Evolutionary conservation across 768 basidiomycete species (phyloP), one percentile per base, ranked within the genome.

Genomic region (Tephrocybe sp.): DNA sequence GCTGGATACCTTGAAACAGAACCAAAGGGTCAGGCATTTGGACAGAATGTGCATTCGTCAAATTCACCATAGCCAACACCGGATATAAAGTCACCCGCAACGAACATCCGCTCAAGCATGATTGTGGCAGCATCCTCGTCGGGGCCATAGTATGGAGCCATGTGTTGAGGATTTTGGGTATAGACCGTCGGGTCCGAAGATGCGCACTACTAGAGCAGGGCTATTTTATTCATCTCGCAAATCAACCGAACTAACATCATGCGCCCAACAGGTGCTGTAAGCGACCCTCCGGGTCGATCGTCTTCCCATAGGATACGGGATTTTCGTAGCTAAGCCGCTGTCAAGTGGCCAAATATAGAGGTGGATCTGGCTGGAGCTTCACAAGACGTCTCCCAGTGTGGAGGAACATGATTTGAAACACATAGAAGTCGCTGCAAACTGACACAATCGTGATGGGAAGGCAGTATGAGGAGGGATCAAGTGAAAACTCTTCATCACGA

Each of bases 11-110:
- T 69, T 26, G 33, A 12, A 20, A 14, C 20, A 15, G 18, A 17
- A 25, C 17, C 21, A 38, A n/a, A n/a, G n/a, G n/a, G n/a, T n/a
- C n/a, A n/a, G n/a, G n/a, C n/a, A n/a, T n/a, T n/a, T n/a, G n/a
- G n/a, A n/a, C n/a, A n/a, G n/a, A n/a, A n/a, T n/a, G n/a, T n/a
- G n/a, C n/a, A n/a, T n/a, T n/a, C n/a, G n/a, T n/a, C n/a, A n/a
- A n/a, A n/a, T 24, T 40, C 34, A 60, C 71, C 71, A 54, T 68
- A 71, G 21, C 68, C 72, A 2, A 66, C 57, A 1, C 70, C 72
- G 10, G 57, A 59, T 1, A 73, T 55, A 33, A 71, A 64, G 54
- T 71, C 72, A n/a, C 69, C 69, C 8, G 73, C 68, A 2, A 74
- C 54, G 59, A 74, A 73, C 33, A 56, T 68, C 17, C 67, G 64